phyloP scores from a whole-genome alignment of 306 rosid species.

The Vigna hirtella region DNA sequence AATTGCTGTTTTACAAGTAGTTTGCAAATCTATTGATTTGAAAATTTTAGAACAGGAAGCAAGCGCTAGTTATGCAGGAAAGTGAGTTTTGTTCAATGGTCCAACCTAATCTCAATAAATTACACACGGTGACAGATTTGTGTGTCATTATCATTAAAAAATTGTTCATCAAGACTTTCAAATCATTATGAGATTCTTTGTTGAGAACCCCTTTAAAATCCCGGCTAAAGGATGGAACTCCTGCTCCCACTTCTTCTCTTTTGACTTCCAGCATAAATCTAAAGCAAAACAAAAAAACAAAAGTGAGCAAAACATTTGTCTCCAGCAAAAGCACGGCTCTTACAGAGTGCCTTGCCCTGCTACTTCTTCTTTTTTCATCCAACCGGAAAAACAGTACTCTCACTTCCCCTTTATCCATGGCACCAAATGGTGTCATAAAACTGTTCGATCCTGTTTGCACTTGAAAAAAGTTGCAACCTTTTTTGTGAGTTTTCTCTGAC shows the following conservation, averaged over 20 bases:
- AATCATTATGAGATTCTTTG: slow-evolving; percentile 37
- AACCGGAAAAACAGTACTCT: slow-evolving; percentile 13
- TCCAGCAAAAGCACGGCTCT: slow-evolving; percentile 39
- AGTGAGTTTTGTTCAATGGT: slow-evolving; percentile 24
- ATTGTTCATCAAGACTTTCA: slow-evolving; percentile 37
- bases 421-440: slow-evolving; percentile 31
- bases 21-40: background rate
- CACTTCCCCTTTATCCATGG: slow-evolving; percentile 21
- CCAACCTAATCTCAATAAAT: slow-evolving; percentile 38
- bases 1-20: background rate
- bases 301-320: slow-evolving; percentile 39
- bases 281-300: slow-evolving; percentile 12
- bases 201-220: slow-evolving; percentile 8
- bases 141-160: slow-evolving; percentile 32
- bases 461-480: slow-evolving; percentile 53
- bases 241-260: slow-evolving; percentile 11
- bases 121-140: slow-evolving; percentile 31
- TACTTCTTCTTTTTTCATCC: background rate
- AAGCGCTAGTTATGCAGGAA: slow-evolving; percentile 9
- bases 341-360: slow-evolving; percentile 19
- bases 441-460: slow-evolving; percentile 10
- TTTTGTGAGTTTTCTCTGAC: slow-evolving; percentile 41
- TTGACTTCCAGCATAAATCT: slow-evolving; percentile 46
- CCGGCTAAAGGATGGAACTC: background rate
- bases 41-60: background rate